These are phyloP conservation scores for Talaromyces sp. DNA, from an alignment of 2,329 filamentous ascomycete genomes.

Conservation along the genomic window DNA sequence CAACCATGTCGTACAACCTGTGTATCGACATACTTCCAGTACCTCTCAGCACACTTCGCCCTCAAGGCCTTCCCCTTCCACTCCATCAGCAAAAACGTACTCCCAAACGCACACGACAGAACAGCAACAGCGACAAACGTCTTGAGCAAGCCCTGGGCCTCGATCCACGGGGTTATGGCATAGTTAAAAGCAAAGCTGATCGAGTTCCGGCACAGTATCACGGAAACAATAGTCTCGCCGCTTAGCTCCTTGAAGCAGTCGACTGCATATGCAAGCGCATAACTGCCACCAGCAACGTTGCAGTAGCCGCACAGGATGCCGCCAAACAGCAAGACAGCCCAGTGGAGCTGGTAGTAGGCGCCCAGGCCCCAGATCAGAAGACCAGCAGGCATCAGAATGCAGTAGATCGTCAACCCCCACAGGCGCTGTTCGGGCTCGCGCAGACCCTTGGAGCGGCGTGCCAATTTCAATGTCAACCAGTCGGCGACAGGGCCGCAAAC, in stretches of 20 bases:
- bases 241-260: conserved; percentile 46
- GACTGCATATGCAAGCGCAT: conserved; percentile 44
- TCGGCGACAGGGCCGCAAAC: conserved; percentile 19
- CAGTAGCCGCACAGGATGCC: conserved; percentile 44
- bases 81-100: conserved; percentile 43
- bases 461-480: conserved; percentile 19
- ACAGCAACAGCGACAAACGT: conserved; percentile 42
- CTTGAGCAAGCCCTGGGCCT: conserved; percentile 38
- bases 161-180: conserved; percentile 46
- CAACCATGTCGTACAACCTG: conserved; percentile 8
- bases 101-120: conserved; percentile 31
- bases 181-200: conserved; percentile 36
- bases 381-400: conserved; percentile 10
- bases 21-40: conserved; percentile 14
- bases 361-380: conserved; percentile 38
- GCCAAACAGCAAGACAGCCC: conserved; percentile 46
- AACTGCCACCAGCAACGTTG: conserved; percentile 40
- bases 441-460: conserved; percentile 20
- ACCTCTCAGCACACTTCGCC: conserved; percentile 3
- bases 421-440: conserved; percentile 22
- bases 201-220: conserved; percentile 46
- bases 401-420: conserved; percentile 14
- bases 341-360: conserved; percentile 45
- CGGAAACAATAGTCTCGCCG: conserved; percentile 47
- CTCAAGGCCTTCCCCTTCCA: conserved; percentile 41